Evolutionary conservation across 2,329 filamentous ascomycete genomes (phyloP).

Genomic region (Ophiostoma sp.): DNA sequence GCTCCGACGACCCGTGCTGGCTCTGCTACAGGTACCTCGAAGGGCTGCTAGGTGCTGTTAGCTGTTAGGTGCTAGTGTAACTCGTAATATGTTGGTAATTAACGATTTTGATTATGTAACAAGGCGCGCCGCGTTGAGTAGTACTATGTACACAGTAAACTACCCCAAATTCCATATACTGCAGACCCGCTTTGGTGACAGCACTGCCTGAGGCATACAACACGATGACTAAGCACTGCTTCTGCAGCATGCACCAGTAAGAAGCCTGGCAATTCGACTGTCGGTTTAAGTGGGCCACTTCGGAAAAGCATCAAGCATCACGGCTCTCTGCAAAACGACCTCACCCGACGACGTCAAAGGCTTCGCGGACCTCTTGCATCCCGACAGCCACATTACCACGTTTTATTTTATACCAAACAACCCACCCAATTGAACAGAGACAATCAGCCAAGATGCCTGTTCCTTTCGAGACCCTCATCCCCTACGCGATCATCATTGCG

Average conservation of each 20-base stretch:
- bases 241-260: constrained; percentile 6
- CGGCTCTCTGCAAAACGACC: constrained; percentile 10
- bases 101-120: not conserved
- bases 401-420: not conserved
- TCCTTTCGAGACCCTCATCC: constrained; percentile 59
- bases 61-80: not conserved
- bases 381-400: not conserved
- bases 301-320: constrained; percentile 16
- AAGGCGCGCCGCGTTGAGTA: not conserved
- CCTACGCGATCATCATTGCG: constrained; percentile 59
- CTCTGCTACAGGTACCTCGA: not conserved
- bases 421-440: not conserved
- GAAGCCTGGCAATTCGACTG: constrained; percentile 10
- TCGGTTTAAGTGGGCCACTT: constrained; percentile 3
- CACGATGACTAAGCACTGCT: constrained; percentile 8
- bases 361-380: constrained; percentile 13
- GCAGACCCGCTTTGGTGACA: not conserved
- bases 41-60: not conserved
- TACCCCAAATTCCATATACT: not conserved
- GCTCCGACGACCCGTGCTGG: not conserved
- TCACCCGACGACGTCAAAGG: constrained; percentile 9
- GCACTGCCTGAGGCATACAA: constrained; percentile 11
- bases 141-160: too few species aligned
- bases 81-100: not conserved
- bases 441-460: constrained; percentile 49